Conservation (phyloP, 2,329 filamentous ascomycete genomes). For the Fusarium tanahbumbuense region DNA sequence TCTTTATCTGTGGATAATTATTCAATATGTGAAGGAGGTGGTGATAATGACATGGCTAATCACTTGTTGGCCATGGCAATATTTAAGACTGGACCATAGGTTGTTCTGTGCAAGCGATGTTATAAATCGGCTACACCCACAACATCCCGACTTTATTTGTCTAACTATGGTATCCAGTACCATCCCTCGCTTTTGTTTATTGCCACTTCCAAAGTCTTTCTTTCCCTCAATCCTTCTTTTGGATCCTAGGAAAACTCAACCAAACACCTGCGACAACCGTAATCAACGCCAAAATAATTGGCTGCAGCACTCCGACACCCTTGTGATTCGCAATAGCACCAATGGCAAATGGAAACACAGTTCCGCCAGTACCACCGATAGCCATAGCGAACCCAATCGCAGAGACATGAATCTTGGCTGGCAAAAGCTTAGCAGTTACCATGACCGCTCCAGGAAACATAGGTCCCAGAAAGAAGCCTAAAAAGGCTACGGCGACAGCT, state of each 20-base stretch:
- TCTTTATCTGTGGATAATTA: no score
- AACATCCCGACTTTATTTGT: fast-evolving
- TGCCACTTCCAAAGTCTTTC: fast-evolving
- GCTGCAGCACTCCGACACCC: slow-evolving; percentile 63
- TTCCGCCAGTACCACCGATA: slow-evolving; percentile 76
- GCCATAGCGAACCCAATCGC: slow-evolving; percentile 80
- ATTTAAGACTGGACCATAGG: no score
- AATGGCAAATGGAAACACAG: slow-evolving; percentile 69
- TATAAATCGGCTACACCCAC: fast-evolving
- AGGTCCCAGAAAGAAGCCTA: slow-evolving; percentile 81
- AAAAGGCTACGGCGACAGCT: slow-evolving; percentile 72
- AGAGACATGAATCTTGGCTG: slow-evolving; percentile 75
- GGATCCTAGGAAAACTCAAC: slow-evolving; percentile 52
- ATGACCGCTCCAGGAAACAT: slow-evolving; percentile 78
- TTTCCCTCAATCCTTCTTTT: slow-evolving; percentile 46
- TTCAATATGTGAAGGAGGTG: background rate
- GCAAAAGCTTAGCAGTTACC: slow-evolving; percentile 76
- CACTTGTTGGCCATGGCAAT: no score
- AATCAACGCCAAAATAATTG: slow-evolving; percentile 60
- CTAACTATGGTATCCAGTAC: background rate
- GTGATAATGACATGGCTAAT: no score
- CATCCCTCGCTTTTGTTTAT: background rate
- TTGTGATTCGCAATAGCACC: slow-evolving; percentile 68
- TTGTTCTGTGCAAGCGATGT: fast-evolving
- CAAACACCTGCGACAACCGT: slow-evolving; percentile 50